Percentiles rank a stretch among this genome's conserved stretches.
phyloP scores from a whole-genome alignment of 768 basidiomycete genomes.

The Suillus hirtellus region DNA sequence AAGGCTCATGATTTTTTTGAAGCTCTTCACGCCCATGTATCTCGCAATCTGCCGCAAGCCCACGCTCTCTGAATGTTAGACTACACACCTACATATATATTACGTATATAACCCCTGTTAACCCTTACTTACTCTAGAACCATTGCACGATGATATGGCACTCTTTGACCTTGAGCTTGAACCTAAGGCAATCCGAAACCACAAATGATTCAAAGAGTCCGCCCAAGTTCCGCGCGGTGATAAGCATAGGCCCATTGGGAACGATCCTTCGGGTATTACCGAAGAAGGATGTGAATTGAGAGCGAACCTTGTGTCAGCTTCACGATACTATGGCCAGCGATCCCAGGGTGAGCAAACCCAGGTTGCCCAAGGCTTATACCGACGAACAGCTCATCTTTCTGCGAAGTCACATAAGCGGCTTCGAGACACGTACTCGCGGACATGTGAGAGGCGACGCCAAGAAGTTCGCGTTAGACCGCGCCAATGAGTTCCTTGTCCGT shows the following conservation, averaged over 20 bases:
- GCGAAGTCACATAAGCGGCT: conserved; percentile 52
- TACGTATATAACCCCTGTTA: conserved; percentile 5
- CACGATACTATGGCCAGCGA: conserved; percentile 43
- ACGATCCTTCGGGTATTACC: conserved; percentile 30
- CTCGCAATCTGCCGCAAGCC: conserved; percentile 65
- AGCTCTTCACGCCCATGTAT: conserved; percentile 92
- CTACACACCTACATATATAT: not conserved
- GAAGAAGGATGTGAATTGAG: conserved; percentile 5
- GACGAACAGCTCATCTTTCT: conserved; percentile 63
- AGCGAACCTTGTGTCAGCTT: conserved; percentile 14
- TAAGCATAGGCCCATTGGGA: conserved; percentile 18
- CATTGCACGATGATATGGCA: not conserved
- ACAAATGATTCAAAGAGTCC: conserved; percentile 4
- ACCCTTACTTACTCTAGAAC: conserved; percentile 4
- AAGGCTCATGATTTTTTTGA: conserved; percentile 20
- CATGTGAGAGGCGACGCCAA: conserved; percentile 68
- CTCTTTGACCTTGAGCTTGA: conserved; percentile 4
- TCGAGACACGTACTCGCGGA: conserved; percentile 58
- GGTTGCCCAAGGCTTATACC: conserved; percentile 64
- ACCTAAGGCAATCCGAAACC: conserved; percentile 3
- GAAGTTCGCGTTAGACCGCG: conserved; percentile 64
- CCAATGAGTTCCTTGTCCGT: conserved; percentile 56
- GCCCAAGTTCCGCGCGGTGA: not conserved
- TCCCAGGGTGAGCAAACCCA: conserved; percentile 66
- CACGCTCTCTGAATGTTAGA: conserved; percentile 12